Conservation (phyloP, 2,329 filamentous ascomycete genomes). For the Chaetomiaceae sp. region DNA sequence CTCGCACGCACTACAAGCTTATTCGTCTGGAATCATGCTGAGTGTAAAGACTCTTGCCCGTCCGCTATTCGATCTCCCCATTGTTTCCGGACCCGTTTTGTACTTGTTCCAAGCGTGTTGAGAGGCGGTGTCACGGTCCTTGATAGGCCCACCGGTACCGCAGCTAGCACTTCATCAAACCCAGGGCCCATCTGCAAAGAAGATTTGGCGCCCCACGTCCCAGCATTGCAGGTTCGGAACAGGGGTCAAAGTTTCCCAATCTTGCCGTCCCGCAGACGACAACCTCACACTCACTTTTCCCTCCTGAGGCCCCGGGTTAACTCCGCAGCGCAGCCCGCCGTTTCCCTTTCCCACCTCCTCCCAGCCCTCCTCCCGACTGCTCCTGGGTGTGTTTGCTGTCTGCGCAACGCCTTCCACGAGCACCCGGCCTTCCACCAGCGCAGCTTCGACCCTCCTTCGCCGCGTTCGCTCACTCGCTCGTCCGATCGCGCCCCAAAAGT, state of each 20-base stretch:
- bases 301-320: slow-evolving; percentile 2
- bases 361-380: neutral
- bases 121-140: neutral
- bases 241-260: slow-evolving; percentile 11
- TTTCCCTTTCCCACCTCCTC: slow-evolving; percentile 4
- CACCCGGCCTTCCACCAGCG: neutral
- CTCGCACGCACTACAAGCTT: too few relatives aligned
- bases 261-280: neutral
- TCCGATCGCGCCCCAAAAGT: neutral
- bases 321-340: slow-evolving; percentile 6
- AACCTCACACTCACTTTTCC: slow-evolving; percentile 14
- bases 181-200: neutral
- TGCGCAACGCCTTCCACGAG: neutral
- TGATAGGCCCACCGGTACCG: neutral
- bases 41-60: too few relatives aligned
- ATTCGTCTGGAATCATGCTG: too few relatives aligned
- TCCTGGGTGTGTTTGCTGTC: neutral
- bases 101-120: neutral
- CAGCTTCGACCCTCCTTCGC: neutral
- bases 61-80: too few relatives aligned
- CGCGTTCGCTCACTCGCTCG: neutral
- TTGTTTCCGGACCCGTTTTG: neutral
- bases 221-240: neutral
- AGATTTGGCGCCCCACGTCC: slow-evolving; percentile 7
- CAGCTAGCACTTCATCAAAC: neutral